Percentiles rank a stretch among this genome's conserved stretches.
These are phyloP conservation scores for Aspergillus clavatus DNA, from an alignment of 2,329 filamentous ascomycete genomes.

Conservation along the genomic window DNA sequence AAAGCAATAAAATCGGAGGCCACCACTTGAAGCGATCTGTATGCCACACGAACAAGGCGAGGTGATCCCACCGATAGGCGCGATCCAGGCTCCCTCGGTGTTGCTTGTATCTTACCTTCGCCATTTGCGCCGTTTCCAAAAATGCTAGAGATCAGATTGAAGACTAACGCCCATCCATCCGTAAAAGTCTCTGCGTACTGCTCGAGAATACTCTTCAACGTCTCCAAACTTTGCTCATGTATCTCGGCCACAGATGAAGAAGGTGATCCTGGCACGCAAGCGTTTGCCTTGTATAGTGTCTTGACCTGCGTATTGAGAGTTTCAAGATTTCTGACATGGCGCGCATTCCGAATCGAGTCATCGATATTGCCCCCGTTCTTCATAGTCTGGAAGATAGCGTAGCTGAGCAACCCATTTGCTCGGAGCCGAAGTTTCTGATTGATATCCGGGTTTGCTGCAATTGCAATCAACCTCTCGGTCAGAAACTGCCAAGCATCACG, in stretches of 20 bases:
- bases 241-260: slow-evolving; percentile 69
- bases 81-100: slow-evolving; percentile 16
- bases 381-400: slow-evolving; percentile 41
- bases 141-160: slow-evolving; percentile 78
- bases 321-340: slow-evolving; percentile 68
- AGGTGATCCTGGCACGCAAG: slow-evolving; percentile 52
- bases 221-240: slow-evolving; percentile 73
- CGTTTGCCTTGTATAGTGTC: slow-evolving; percentile 53
- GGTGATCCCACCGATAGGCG: slow-evolving; percentile 49
- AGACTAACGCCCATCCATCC: slow-evolving; percentile 79
- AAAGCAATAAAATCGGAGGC: slow-evolving; percentile 88
- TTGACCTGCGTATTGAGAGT: slow-evolving; percentile 60
- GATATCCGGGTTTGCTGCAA: slow-evolving; percentile 38
- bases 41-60: slow-evolving; percentile 77
- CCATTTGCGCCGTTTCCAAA: slow-evolving; percentile 52
- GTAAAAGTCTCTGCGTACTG: slow-evolving; percentile 79
- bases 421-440: slow-evolving; percentile 38
- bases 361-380: slow-evolving; percentile 34
- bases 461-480: slow-evolving; percentile 49
- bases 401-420: slow-evolving; percentile 60
- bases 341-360: slow-evolving; percentile 49
- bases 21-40: slow-evolving; percentile 83
- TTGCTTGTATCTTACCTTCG: slow-evolving; percentile 24
- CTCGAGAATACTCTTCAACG: slow-evolving; percentile 76
- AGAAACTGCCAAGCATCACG: slow-evolving; percentile 73